Conservation (phyloP, 805 yeast species). For the Clavispora carvajalis region DNA sequence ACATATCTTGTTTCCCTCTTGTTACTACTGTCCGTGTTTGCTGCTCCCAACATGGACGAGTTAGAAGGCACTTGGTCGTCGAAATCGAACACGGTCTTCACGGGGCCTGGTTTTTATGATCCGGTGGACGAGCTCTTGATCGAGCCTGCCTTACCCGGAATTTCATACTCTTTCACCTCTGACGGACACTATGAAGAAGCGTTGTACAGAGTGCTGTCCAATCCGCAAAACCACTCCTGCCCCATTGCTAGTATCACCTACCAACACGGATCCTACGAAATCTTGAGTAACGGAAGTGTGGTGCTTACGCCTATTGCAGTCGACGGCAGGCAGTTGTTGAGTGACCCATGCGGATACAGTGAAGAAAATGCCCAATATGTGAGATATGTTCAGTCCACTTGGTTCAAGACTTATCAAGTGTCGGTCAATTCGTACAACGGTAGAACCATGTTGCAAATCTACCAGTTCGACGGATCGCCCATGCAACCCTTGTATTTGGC, state of each 20-base stretch:
- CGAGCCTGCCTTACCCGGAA: constrained; percentile 95
- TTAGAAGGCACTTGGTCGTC: constrained; percentile 93
- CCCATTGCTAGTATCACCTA: constrained; percentile 75
- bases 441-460: constrained; percentile 65
- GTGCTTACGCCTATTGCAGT: constrained; percentile 68
- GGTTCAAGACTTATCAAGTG: constrained; percentile 53
- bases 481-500: constrained; percentile 88
- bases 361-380: constrained; percentile 47
- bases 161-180: constrained; percentile 84
- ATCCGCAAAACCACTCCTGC: constrained; percentile 72
- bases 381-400: constrained; percentile 66
- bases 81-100: constrained; percentile 87
- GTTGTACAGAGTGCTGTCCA: constrained; percentile 66
- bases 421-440: constrained; percentile 79
- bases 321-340: constrained; percentile 88
- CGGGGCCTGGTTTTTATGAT: constrained; percentile 95
- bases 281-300: constrained; percentile 61
- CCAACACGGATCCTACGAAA: constrained; percentile 83
- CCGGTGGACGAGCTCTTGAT: constrained; percentile 92
- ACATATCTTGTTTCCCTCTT: constrained; percentile 1
- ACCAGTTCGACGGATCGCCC: constrained; percentile 71
- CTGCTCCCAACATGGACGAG: constrained; percentile 36
- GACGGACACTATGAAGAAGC: constrained; percentile 95
- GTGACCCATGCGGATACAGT: constrained; percentile 70
- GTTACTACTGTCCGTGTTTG: constrained; percentile 14